phyloP scores from a whole-genome alignment of 2,329 filamentous ascomycete species.

The Penicillium thymicola region DNA sequence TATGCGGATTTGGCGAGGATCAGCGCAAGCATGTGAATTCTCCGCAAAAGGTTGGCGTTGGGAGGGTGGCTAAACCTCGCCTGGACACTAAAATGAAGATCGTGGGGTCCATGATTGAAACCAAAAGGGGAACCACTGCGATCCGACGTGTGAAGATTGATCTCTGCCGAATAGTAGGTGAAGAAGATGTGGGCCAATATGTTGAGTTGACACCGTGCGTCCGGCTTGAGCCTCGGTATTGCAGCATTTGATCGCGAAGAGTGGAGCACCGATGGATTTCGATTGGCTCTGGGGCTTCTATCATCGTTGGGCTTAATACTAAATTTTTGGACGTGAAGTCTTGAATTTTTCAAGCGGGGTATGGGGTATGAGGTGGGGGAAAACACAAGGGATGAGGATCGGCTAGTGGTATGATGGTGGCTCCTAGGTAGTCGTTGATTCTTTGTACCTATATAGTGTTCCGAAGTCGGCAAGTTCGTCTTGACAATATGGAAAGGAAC shows the following conservation, averaged over 20 bases:
- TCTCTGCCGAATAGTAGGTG: not conserved
- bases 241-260: not conserved
- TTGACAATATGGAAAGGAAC: not conserved
- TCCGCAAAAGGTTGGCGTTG: not conserved
- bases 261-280: not conserved
- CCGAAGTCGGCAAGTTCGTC: too few species aligned
- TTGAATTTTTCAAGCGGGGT: not conserved
- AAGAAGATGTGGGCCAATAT: not conserved
- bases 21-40: conserved; percentile 14
- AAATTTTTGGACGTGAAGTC: not conserved
- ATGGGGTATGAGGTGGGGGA: not conserved
- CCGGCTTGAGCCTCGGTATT: conserved; percentile 1
- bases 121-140: conserved; percentile 6
- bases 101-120: not conserved
- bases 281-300: not conserved
- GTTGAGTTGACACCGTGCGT: not conserved
- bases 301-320: not conserved
- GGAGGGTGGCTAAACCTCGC: not conserved
- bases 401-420: too few species aligned
- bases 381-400: too few species aligned
- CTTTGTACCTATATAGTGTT: too few species aligned
- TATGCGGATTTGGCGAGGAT: conserved; percentile 9
- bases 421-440: too few species aligned
- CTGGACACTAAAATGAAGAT: not conserved
- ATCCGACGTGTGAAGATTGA: not conserved